Base-by-base conservation (phyloP, 140 eudicot genomes). In the Cichorium intybus region DNA sequence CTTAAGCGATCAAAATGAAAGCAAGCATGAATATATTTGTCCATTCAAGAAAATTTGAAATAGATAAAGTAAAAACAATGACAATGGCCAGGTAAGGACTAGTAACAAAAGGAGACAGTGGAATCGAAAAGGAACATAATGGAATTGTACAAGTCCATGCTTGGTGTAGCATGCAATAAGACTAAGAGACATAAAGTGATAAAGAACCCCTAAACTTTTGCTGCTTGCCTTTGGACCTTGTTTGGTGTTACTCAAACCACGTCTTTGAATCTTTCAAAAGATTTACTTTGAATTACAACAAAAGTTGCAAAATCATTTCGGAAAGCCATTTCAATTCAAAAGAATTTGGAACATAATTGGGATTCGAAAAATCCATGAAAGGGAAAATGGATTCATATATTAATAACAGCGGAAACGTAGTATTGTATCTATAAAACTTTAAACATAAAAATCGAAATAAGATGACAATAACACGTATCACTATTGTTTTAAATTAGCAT, bases 181-280 rank as follows among this genome's bases (percentile, higher is more conserved):
- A 61, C 69, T 69, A 56, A 53, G 67, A 60, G 77, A 69, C 63
- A 74, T 62, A 74, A 74, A 70, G 77, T 64, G 61, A 29, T 18
- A 74, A 74, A 70, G 69, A 79, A 67, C 59, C 68, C 73, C 37
- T 39, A 17, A 76, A 64, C 55, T 62, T 63, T 67, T 60, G 68
- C 23, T 60, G 60, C 66, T 61, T 24, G 68, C 69, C 60, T 56
- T 73, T 72, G 48, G 79, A n/a, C 76, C 61, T 79, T 79, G 77
- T 79, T 69, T 79, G 51, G 69, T 69, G 73, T 66, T 71, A 56
- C 58, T 29, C 64, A 24, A 56, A 68, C 60, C 52, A 69, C 57
- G 60, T 71, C 46, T 79, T 66, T 69, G 80, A 69, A 69, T 79
- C 80, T 74, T 23, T 27, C 31, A 12, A 51, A 74, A 68, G 57